Evolutionary conservation across 106 monocot species (phyloP).

Genomic region (Vanilla planifolia): DNA sequence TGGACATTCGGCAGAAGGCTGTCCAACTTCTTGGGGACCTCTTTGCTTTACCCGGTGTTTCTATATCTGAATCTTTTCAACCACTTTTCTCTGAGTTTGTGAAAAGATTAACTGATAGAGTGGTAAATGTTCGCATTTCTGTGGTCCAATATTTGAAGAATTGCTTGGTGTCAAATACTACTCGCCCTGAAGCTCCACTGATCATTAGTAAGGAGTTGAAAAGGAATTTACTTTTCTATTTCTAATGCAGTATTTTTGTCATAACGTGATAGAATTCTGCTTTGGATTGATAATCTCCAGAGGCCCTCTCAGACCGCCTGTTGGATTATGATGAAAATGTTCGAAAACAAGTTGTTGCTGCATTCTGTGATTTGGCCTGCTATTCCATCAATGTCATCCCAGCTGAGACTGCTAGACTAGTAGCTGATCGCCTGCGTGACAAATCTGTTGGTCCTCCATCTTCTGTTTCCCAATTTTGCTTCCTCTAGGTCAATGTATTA

Average conservation of each 20-base stretch:
- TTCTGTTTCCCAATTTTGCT: conserved; percentile 4
- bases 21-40: conserved; percentile 81
- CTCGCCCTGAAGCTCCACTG: conserved; percentile 59
- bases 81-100: conserved; percentile 84
- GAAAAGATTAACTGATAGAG: conserved; percentile 90
- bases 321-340: conserved; percentile 98
- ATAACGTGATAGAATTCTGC: conserved; percentile 3
- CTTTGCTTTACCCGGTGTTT: conserved; percentile 58
- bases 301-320: conserved; percentile 70
- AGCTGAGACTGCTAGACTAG: conserved; percentile 46
- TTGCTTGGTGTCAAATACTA: conserved; percentile 73
- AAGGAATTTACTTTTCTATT: conserved; percentile 1
- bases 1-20: conserved; percentile 75
- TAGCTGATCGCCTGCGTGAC: conserved; percentile 88
- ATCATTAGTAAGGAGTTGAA: conserved; percentile 71
- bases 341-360: conserved; percentile 76
- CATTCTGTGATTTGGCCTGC: conserved; percentile 67
- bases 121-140: conserved; percentile 65
- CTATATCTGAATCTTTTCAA: conserved; percentile 73
- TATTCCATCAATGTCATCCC: conserved; percentile 50
- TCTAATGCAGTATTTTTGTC: conserved; percentile 3
- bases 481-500: conserved; percentile 1
- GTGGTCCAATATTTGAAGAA: conserved; percentile 81
- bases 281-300: conserved; percentile 28
- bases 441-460: conserved; percentile 72